Base-by-base conservation (phyloP, 1,284 basidiomycete species). In the Ganoderma lucidum region DNA sequence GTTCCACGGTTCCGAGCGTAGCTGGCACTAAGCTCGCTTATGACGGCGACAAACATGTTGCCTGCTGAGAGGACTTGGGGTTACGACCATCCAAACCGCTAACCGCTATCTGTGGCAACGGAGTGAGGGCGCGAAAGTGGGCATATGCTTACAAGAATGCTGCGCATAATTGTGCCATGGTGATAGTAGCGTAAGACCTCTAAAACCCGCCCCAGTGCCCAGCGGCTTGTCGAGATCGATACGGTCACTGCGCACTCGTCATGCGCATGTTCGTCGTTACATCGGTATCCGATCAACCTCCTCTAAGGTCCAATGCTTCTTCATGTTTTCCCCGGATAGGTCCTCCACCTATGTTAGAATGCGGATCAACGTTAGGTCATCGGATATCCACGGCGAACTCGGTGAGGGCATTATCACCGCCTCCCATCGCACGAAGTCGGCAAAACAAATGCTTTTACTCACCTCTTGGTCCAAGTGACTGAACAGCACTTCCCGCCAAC, bases 401-500 rank as follows among this genome's bases (percentile, higher is more conserved):
- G 23, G 48, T 10, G 9, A 28, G 48, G 23, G 23, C 28, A 28
- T n/a, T 48, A 23, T 28, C 28, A 51, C 48, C 48, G 10, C 10
- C 48, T 12, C 48, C 48, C 23, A 56, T 8, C 53, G 14, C 53
- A 32, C 53, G 15, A 30, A 28, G 10, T 2, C 17, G 15, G 32
- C 28, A 17, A 42, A 35, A 68, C 53, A 41, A 42, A 53, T 58
- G 23, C 61, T n/a, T 17, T 41, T 10, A 42, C 71, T 30, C 70
- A 90, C 90, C 82, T 93, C 91, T 76, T 91, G 83, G 74, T 91
- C 89, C 6, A 93, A 82, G 78, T 93, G 91, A 30, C 76, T 78
- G 79, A 92, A 92, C n/a, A 93, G 80, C 8, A 90, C 87, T 37
- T 87, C 87, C 45, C 86, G 80, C 79, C 91, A 92, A 32, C 84